These are phyloP conservation scores for Exophiala phaeomuriformis DNA, from an alignment of 2,329 filamentous ascomycete species.

Conservation along the genomic window DNA sequence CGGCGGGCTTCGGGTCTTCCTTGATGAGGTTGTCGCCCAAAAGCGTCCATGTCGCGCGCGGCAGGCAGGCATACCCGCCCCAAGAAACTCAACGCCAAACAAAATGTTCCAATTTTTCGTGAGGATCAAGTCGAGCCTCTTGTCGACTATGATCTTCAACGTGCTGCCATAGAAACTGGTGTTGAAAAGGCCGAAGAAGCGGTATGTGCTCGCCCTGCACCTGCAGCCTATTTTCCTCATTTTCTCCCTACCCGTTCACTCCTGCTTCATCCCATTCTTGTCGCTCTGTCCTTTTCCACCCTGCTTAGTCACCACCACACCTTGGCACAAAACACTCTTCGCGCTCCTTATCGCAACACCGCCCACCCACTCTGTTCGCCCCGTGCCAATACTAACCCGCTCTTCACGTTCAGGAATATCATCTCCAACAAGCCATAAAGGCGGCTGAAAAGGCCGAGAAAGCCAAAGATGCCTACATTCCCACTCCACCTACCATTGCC, in stretches of 20 bases:
- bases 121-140: conserved; percentile 83
- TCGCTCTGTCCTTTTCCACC: conserved; percentile 16
- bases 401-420: conserved; percentile 64
- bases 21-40: conserved; percentile 16
- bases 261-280: conserved; percentile 3
- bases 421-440: conserved; percentile 79
- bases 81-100: conserved; percentile 82
- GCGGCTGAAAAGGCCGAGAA: conserved; percentile 53
- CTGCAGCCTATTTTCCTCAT: not conserved
- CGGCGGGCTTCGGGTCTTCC: conserved; percentile 2
- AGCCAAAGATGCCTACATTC: conserved; percentile 58
- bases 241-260: not conserved
- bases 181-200: conserved; percentile 97
- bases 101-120: conserved; percentile 74
- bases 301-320: conserved; percentile 16
- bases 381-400: conserved; percentile 13
- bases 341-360: conserved; percentile 7
- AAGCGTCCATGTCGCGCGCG: conserved; percentile 22
- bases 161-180: conserved; percentile 83
- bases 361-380: conserved; percentile 5
- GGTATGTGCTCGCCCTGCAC: conserved; percentile 53
- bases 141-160: conserved; percentile 77
- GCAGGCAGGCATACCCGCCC: conserved; percentile 42
- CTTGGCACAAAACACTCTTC: conserved; percentile 13
- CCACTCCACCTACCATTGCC: conserved; percentile 57